Conservation (phyloP, 1,284 basidiomycete genomes). For the Vanrija sp. region DNA sequence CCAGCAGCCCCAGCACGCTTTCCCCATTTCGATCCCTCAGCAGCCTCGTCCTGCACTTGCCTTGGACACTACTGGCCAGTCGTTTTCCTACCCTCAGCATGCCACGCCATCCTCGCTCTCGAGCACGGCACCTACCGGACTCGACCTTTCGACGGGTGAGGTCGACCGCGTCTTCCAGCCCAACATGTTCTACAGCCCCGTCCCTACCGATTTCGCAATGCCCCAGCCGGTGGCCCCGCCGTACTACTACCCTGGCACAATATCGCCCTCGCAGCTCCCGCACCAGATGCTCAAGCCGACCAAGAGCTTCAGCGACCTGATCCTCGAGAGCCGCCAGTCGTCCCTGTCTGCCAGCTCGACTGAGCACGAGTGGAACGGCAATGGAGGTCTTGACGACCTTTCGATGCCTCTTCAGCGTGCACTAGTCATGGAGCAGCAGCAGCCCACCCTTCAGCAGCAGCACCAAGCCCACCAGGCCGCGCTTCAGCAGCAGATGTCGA, state of each 20-base stretch:
- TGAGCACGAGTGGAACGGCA: conserved; percentile 31
- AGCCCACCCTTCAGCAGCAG: neutral
- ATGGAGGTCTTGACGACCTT: conserved; percentile 22
- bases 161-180: conserved; percentile 17
- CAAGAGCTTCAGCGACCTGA: conserved; percentile 34
- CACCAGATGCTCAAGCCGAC: conserved; percentile 30
- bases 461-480: neutral
- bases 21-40: neutral
- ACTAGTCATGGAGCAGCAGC: conserved; percentile 14
- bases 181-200: conserved; percentile 13
- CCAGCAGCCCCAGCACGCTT: neutral
- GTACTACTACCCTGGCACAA: conserved; percentile 24
- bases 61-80: conserved; percentile 19
- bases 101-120: conserved; percentile 18
- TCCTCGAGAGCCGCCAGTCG: conserved; percentile 34
- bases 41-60: conserved; percentile 20
- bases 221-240: conserved; percentile 3
- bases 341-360: conserved; percentile 36
- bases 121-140: conserved; percentile 17
- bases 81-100: conserved; percentile 14
- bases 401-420: conserved; percentile 21
- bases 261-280: conserved; percentile 34
- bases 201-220: neutral
- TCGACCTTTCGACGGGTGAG: conserved; percentile 15
- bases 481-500: neutral